Percentiles rank a stretch among this genome's conserved stretches.
These are phyloP conservation scores for Cladophialophora carrionii DNA, from an alignment of 2,329 filamentous ascomycete species.

Conservation along the genomic window DNA sequence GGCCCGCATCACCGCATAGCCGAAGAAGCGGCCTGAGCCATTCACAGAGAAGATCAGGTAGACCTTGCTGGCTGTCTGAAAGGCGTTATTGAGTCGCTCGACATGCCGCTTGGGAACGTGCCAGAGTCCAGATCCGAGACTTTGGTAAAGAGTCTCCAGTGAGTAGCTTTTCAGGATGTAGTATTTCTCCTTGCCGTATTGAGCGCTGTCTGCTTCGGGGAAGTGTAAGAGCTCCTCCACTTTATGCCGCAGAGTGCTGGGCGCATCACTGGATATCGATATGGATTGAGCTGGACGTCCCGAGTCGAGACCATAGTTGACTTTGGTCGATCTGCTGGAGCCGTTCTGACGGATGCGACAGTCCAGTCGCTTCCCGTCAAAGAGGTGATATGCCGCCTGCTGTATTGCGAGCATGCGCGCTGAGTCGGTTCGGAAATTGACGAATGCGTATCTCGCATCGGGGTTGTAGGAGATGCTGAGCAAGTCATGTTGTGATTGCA, in stretches of 20 bases:
- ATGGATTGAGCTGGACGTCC: not conserved
- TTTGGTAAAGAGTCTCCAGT: conserved; percentile 27
- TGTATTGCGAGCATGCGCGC: conserved; percentile 24
- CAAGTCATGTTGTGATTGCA: conserved; percentile 10
- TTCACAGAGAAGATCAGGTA: conserved; percentile 32
- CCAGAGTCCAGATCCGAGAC: conserved; percentile 26
- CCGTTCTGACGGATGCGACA: conserved; percentile 29
- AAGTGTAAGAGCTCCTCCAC: conserved; percentile 26
- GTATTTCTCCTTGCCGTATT: conserved; percentile 28
- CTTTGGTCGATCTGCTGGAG: conserved; percentile 29
- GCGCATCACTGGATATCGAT: conserved; percentile 15
- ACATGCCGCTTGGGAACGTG: conserved; percentile 29
- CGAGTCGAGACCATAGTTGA: conserved; percentile 25
- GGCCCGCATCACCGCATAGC: conserved; percentile 28
- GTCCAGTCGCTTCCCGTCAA: conserved; percentile 29
- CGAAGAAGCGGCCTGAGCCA: conserved; percentile 29
- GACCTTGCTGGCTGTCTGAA: conserved; percentile 29
- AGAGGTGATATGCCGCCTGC: conserved; percentile 23
- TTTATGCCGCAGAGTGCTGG: conserved; percentile 16
- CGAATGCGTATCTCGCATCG: conserved; percentile 31
- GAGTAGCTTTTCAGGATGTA: conserved; percentile 33
- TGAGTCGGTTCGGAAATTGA: conserved; percentile 28
- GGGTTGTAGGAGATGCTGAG: conserved; percentile 32
- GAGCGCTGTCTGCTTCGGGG: conserved; percentile 24
- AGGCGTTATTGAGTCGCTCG: conserved; percentile 29